Base-by-base conservation (phyloP, 169 alveolate genomes). In the Plasmodium malariae region DNA sequence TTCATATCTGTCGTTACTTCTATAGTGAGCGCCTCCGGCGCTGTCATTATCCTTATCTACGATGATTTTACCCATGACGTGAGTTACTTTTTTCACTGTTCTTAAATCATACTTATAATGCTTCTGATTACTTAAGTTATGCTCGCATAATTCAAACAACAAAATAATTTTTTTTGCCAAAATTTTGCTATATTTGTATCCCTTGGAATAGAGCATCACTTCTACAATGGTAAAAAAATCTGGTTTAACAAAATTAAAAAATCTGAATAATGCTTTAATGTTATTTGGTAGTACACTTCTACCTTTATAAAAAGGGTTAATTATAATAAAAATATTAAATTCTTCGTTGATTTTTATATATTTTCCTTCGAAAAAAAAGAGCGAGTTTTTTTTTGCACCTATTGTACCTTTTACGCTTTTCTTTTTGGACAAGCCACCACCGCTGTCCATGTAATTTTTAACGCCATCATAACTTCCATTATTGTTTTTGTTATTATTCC, bases 251-350 rank as follows among this genome's bases (percentile, higher is more conserved):
- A 97, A 97, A 37, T 98, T 97, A 76, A 97, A 95, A 80, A 95
- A 97, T 76, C 99, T 95, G 74, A 98, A 97, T 32, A 98, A 92
- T 87, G 97, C 97, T 85, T 97, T 97, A 65, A 98, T 88, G 88
- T 98, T 98, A 67, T 98, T 99, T 0, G 99, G 99, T 32, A 98
- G 90, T 72, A 96, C 97, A 49, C 98, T 96, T 78, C 99, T 96
- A 3, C 99, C 99, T 51, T 99, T 98, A 93, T 98, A 99, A 40
- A 99, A 99, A 6, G 99, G 99, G 67, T 98, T 98, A 98, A 98
- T 98, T 24, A 99, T 98, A n/a, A 98, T 98, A 76, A 98, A 98
- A 68, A 98, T 97, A 36, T 99, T 99, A 96, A 97, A 98, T 69
- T 97, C 97, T 49, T 91, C 94, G 89, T 97, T 98, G 57, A 98